Base-by-base conservation (phyloP, 257 asterid species). In the Fraxinus pennsylvanica region DNA sequence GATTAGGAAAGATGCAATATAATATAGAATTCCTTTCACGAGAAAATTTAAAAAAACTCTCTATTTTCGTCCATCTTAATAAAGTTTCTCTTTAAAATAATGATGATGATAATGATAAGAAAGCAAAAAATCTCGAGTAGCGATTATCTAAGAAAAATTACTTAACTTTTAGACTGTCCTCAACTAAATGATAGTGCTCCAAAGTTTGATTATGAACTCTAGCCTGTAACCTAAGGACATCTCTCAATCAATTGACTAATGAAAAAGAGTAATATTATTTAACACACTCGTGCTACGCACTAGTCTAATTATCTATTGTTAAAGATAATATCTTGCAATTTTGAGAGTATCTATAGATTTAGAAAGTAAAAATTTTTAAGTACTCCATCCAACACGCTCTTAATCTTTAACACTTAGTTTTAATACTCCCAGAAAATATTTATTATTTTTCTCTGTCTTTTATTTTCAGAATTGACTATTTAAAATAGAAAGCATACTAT, bases 141-240 rank as follows among this genome's bases (percentile, higher is more conserved):
- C 33, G 1, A 21, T 63, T 63, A 35, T 63, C 69, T 4, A 63
- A 25, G 8, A 63, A 63, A 41, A 63, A 22, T 63, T 2, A 63
- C 69, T 2, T 10, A 10, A 27, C 69, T 63, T 63, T 63, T 63
- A 25, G 69, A 63, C 69, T 63, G 69, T 22, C 69, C 29, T 63
- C 69, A 63, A 63, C 69, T 63, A 57, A 57, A 8, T 57, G 13
- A 57, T 6, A 19, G 67, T 27, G 27, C 35, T 27, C 8, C 4
- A 22, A 63, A 63, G 30, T n/a, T 61, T 25, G 32, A 61, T 61
- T 61, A 61, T 59, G 68, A 79, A 30, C 79, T 76, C 76, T 82
- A 73, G 79, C 79, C 57, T 75, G 63, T 71, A 73, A 82, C 81
- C 63, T 75, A 76, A 19, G 76, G 82, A 72, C 83, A 68, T 1